A percentile compares a stretch with the other conserved stretches of the same genome.
phyloP scores from a whole-genome alignment of 306 rosid species.

The Cicer chorassanicum region DNA sequence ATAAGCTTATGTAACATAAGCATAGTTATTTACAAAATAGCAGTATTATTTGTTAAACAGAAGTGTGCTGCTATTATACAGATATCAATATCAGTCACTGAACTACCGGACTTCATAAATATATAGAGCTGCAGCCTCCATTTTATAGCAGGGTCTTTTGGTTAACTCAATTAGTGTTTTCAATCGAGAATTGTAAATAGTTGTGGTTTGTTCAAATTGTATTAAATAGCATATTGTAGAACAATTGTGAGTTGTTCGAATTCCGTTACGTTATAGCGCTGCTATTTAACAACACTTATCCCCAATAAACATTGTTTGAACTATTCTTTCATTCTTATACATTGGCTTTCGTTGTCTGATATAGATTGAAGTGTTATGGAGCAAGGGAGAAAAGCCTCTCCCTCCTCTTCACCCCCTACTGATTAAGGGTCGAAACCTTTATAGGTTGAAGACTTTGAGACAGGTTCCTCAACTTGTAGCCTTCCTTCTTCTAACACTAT shows the following conservation, averaged over 20 bases:
- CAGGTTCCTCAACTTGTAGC: constrained; percentile 58
- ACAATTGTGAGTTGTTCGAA: too few species aligned
- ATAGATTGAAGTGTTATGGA: constrained; percentile 95
- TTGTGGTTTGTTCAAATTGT: too few species aligned
- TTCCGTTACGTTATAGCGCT: too few species aligned
- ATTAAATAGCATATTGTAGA: too few species aligned
- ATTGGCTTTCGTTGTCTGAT: constrained; percentile 28
- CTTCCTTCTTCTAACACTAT: constrained; percentile 34
- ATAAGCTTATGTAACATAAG: background rate
- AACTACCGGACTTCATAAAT: constrained; percentile 17
- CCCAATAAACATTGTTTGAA: constrained; percentile 24
- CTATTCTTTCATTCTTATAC: constrained; percentile 7
- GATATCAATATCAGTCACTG: background rate
- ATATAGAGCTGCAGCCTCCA: background rate
- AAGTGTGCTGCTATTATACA: background rate
- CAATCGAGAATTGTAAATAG: too few species aligned
- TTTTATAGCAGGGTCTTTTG: constrained; percentile 15
- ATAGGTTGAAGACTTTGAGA: constrained; percentile 82
- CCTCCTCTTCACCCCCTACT: constrained; percentile 83
- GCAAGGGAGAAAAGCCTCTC: constrained; percentile 86
- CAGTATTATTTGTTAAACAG: constrained; percentile 5
- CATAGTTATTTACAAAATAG: constrained; percentile 3
- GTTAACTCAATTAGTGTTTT: background rate
- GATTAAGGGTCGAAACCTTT: constrained; percentile 92
- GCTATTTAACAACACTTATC: too few species aligned